phyloP scores from a whole-genome alignment of 257 asterid species.

The Fraxinus cuspidata region DNA sequence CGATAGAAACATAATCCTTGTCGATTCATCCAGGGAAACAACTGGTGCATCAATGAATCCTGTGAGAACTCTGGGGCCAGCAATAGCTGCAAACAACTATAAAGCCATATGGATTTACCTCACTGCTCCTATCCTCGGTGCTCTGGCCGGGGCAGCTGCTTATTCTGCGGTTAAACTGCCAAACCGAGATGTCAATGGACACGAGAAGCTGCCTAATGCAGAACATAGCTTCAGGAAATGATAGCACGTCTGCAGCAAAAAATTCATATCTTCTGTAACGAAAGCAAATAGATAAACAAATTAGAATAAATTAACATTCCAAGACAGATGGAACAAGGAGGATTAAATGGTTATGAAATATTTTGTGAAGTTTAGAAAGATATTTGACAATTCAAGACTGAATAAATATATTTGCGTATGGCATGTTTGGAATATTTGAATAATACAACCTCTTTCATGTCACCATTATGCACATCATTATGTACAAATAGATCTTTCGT shows the following conservation, averaged over 20 bases:
- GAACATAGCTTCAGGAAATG: conserved; percentile 60
- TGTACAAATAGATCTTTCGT: too few species aligned
- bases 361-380: neutral
- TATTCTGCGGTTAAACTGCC: conserved; percentile 77
- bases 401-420: too few species aligned
- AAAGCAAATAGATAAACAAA: neutral
- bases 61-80: conserved; percentile 83
- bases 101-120: conserved; percentile 79
- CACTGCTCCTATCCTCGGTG: conserved; percentile 75
- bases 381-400: neutral
- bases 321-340: neutral
- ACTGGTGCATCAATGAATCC: conserved; percentile 96
- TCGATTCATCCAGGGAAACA: conserved; percentile 43
- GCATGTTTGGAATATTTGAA: too few species aligned
- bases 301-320: neutral
- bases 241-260: neutral
- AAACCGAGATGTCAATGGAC: conserved; percentile 28
- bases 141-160: conserved; percentile 74
- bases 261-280: neutral
- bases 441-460: too few species aligned
- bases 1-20: neutral
- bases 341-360: neutral
- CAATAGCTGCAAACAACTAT: conserved; percentile 73
- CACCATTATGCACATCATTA: too few species aligned
- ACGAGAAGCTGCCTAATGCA: conserved; percentile 26